These are phyloP conservation scores for Venturiaceae sp. DNA, from an alignment of 2,329 filamentous ascomycete species.

Conservation along the genomic window DNA sequence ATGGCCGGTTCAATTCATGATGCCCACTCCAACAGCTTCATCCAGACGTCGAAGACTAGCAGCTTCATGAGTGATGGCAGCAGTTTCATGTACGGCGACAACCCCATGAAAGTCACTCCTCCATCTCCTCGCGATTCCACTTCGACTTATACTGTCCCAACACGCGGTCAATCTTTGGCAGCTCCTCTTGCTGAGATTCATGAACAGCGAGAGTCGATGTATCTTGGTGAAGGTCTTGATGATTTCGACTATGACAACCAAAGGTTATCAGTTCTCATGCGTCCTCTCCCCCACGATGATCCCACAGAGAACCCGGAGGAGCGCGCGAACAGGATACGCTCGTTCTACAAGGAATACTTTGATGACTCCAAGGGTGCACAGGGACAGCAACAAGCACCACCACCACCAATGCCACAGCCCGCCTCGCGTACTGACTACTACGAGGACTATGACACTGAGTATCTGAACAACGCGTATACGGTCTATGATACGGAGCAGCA, in stretches of 20 bases:
- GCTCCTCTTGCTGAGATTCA: conserved; percentile 18
- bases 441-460: conserved; percentile 66
- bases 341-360: conserved; percentile 99
- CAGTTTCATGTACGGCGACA: conserved; percentile 48
- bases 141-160: conserved; percentile 1
- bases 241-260: conserved; percentile 28
- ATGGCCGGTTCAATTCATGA: conserved; percentile 24
- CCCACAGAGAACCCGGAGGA: conserved; percentile 86
- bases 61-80: conserved; percentile 41
- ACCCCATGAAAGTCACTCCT: conserved; percentile 40
- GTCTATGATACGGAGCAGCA: conserved; percentile 48
- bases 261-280: conserved; percentile 53
- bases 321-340: conserved; percentile 90
- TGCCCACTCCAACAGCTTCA: conserved; percentile 27
- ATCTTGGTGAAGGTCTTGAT: conserved; percentile 15
- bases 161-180: conserved; percentile 13
- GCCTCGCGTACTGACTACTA: conserved; percentile 46
- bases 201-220: conserved; percentile 14
- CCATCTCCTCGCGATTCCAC: conserved; percentile 21
- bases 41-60: conserved; percentile 15
- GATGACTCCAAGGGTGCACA: conserved; percentile 59
- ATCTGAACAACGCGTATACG: conserved; percentile 50
- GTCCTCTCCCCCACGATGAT: conserved; percentile 81
- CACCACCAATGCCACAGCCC: conserved; percentile 16
- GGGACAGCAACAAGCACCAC: background rate